Conservation (phyloP, 106 monocot species). For the Alisma plantagoaquatica region DNA sequence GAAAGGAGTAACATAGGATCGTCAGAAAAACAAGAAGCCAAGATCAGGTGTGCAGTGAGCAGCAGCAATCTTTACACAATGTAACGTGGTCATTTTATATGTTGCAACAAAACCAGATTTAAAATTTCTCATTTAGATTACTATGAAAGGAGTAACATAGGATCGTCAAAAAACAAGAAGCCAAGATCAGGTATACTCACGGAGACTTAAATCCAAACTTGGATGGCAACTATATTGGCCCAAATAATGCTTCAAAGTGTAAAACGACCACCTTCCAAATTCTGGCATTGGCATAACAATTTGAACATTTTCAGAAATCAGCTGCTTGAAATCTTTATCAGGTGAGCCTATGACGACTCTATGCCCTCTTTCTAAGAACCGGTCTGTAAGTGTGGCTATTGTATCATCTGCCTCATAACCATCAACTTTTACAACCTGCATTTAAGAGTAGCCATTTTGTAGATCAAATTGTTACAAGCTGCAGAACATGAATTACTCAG, state of each 20-base stretch:
- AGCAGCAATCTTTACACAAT: too few relatives aligned
- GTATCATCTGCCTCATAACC: slow-evolving; percentile 97
- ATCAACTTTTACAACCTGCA: slow-evolving; percentile 80
- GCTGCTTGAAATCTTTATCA: slow-evolving; percentile 99
- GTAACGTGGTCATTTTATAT: too few relatives aligned
- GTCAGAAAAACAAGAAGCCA: too few relatives aligned
- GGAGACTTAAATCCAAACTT: slow-evolving; percentile 84
- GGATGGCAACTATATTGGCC: slow-evolving; percentile 77
- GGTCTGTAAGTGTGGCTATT: slow-evolving; percentile 76
- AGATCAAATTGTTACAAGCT: slow-evolving; percentile 13
- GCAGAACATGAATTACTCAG: not conserved
- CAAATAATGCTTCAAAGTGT: slow-evolving; percentile 75
- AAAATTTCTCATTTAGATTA: not conserved
- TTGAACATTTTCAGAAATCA: slow-evolving; percentile 81
- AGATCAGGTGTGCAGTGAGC: too few relatives aligned
- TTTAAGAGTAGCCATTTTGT: too few relatives aligned
- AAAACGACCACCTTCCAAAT: slow-evolving; percentile 85
- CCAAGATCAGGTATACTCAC: slow-evolving; percentile 73
- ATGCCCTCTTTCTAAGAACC: slow-evolving; percentile 56
- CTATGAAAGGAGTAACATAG: not conserved
- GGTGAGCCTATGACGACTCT: slow-evolving; percentile 90
- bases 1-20: not conserved
- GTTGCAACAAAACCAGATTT: too few relatives aligned
- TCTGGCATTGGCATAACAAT: slow-evolving; percentile 93
- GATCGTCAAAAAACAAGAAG: not conserved